Base-by-base conservation (phyloP, 1,284 basidiomycete genomes). In the Fomitopsis palustris region DNA sequence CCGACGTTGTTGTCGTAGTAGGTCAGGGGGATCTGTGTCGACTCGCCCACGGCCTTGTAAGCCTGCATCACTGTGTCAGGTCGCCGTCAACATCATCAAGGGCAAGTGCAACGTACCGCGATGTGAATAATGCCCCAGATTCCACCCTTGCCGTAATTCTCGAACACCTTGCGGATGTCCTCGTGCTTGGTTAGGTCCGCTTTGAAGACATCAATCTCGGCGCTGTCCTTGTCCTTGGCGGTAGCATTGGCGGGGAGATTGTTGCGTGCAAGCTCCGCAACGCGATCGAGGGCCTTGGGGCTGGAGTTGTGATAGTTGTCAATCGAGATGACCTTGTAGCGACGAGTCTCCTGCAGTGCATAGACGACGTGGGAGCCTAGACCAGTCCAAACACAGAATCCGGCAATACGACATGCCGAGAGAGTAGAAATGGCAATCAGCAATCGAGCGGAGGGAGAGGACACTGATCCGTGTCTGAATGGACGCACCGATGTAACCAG, bases 81-180 rank as follows among this genome's bases (percentile, higher is more conserved):
- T 42, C 39, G 35, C 29, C 14, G 12, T 35, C 1, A 37, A n/a
- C 54, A 55, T 27, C 33, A 42, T 27, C 37, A 19, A 35, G 41
- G 47, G 42, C 41, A 29, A 17, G 45, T 25, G n/a, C n/a, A 33
- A 82, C 88, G 67, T 65, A 93, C 91, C 23, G 96, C 97, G 61
- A 98, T 87, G 74, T 99, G 97, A 62, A 99, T 84, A 52, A 98
- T 94, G 59, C 95, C 96, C 92, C 94, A 98, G 67, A 99, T 94
- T n/a, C 93, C 94, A 42, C 93, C 92, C 69, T 92, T 90, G 64
- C 87, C 88, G 73, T 95, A 95, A 68, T 85, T 82, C 60, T 89
- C 85, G 67, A 98, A 97, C 16, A 97, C 85, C 17, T 78, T 75
- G 61, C 87, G 83, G 61, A 97, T 81, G 64, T 92, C 81, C 3